Conservation (phyloP, 495 filamentous ascomycete species). For the Neurospora terricola region DNA sequence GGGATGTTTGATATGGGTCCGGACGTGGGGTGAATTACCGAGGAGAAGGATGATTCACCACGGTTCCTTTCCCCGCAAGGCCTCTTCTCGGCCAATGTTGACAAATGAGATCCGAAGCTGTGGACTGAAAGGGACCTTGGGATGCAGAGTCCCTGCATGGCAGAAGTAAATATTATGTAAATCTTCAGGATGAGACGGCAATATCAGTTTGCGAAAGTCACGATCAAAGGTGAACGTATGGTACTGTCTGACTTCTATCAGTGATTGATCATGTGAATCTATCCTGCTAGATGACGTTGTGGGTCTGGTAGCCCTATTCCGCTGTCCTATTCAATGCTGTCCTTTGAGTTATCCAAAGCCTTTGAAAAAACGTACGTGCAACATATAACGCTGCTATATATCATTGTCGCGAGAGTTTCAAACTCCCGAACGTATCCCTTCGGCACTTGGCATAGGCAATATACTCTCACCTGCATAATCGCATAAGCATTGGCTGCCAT, state of each 20-base stretch:
- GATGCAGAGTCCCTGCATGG: neutral
- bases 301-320: neutral
- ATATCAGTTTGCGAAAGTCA: neutral
- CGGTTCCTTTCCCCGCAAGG: neutral
- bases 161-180: neutral
- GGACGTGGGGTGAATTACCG: neutral
- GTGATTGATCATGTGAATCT: neutral
- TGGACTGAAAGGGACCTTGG: neutral
- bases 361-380: neutral
- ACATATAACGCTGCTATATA: neutral
- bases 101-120: neutral
- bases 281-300: neutral
- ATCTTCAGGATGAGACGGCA: neutral
- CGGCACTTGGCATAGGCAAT: neutral
- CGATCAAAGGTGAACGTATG: neutral
- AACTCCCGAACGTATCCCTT: neutral
- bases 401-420: neutral
- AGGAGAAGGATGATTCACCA: neutral
- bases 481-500: constrained; percentile 4
- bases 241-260: neutral
- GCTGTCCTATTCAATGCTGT: neutral
- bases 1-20: neutral
- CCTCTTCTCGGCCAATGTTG: neutral
- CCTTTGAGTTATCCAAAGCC: neutral
- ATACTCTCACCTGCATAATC: neutral